Percentiles rank a stretch among this genome's conserved stretches.
Conservation (phyloP, 306 rosid genomes). For the Vigna unguiculata region DNA sequence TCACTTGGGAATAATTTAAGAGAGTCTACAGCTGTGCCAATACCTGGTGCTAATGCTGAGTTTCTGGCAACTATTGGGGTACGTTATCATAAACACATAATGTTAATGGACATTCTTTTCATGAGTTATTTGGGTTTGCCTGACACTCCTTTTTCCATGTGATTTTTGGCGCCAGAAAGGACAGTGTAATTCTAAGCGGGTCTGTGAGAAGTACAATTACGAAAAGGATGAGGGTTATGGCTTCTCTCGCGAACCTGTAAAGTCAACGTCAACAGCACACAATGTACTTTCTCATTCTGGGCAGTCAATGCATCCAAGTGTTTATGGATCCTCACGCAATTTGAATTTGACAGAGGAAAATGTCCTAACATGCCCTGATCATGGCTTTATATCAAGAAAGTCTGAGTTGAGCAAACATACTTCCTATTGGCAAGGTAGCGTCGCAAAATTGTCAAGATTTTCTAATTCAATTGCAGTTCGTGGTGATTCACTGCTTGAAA, state of each 20-base stretch:
- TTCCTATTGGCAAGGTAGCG: constrained; percentile 49
- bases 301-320: constrained; percentile 58
- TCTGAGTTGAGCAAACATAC: constrained; percentile 58
- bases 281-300: constrained; percentile 56
- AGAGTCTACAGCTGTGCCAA: constrained; percentile 62
- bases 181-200: constrained; percentile 50
- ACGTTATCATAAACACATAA: constrained; percentile 7
- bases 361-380: constrained; percentile 38
- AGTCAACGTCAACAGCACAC: constrained; percentile 42
- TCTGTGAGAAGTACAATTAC: constrained; percentile 60
- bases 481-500: constrained; percentile 57
- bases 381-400: constrained; percentile 43
- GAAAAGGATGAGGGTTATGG: constrained; percentile 64
- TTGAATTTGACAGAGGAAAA: constrained; percentile 52
- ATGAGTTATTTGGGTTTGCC: constrained; percentile 26
- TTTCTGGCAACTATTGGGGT: constrained; percentile 64
- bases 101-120: constrained; percentile 28
- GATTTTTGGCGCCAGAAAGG: constrained; percentile 40
- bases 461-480: constrained; percentile 69
- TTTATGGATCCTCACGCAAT: constrained; percentile 59
- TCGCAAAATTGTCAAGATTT: constrained; percentile 60
- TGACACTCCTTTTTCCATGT: constrained; percentile 30
- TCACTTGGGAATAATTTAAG: constrained; percentile 43
- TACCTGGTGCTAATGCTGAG: constrained; percentile 61
- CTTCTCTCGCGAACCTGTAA: constrained; percentile 60